Conservation (phyloP, 441 rosid genomes). For the Eutrema salsugineum region DNA sequence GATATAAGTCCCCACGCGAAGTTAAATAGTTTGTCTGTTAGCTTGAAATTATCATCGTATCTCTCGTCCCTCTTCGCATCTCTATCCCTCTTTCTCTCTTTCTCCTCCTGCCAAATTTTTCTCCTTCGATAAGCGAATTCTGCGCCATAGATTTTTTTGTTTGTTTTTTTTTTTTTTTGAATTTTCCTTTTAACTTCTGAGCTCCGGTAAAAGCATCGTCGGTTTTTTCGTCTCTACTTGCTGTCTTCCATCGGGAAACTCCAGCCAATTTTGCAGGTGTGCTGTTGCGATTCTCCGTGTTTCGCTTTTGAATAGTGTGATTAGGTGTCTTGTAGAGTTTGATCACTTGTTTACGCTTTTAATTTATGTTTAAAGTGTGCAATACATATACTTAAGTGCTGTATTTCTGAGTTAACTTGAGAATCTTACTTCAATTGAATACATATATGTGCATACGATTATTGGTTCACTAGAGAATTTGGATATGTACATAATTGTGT, state of each 20-base stretch:
- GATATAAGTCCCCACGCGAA: slow-evolving; percentile 5
- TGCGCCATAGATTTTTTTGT: slow-evolving; percentile 1
- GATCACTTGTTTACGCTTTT: slow-evolving; percentile 1
- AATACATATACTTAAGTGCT: too few relatives aligned
- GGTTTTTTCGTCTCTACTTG: not conserved
- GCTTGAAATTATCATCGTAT: slow-evolving; percentile 23
- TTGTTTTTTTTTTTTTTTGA: too few relatives aligned
- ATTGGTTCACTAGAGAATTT: not conserved
- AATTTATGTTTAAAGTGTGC: not conserved
- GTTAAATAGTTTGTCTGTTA: slow-evolving; percentile 10
- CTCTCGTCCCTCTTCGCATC: slow-evolving; percentile 19
- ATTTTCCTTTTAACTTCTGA: not conserved
- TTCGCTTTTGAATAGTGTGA: not conserved
- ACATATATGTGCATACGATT: not conserved
- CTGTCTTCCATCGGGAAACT: not conserved
- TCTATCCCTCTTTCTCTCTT: not conserved
- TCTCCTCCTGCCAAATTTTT: not conserved
- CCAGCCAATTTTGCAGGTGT: slow-evolving; percentile 14
- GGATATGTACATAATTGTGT: not conserved
- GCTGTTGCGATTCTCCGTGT: not conserved
- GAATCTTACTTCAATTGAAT: slow-evolving; percentile 2
- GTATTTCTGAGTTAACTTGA: not conserved
- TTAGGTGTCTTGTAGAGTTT: not conserved
- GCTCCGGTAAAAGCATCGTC: not conserved
- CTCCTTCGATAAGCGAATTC: not conserved